Evolutionary conservation across 2,329 filamentous ascomycete species (phyloP).

Genomic region (Ophiosphaerella korrae): DNA sequence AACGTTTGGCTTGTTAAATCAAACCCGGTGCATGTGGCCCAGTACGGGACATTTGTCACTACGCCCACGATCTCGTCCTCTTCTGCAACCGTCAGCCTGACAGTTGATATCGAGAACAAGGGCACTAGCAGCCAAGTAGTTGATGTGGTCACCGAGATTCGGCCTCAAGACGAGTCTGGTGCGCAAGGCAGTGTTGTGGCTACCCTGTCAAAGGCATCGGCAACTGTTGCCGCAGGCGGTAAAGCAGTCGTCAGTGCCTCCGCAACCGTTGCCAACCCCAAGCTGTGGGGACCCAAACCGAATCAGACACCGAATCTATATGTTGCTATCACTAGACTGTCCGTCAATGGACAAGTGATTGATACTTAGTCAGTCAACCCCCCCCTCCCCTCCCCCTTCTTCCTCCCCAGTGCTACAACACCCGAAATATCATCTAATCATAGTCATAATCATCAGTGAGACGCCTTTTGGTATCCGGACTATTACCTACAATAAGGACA

Average conservation of each 20-base stretch:
- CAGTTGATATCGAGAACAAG: slow-evolving; percentile 55
- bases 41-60: slow-evolving; percentile 57
- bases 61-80: slow-evolving; percentile 51
- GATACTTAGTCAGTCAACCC: slow-evolving; percentile 47
- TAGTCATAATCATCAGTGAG: slow-evolving; percentile 26
- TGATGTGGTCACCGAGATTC: slow-evolving; percentile 51
- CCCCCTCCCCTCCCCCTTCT: neutral
- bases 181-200: slow-evolving; percentile 30
- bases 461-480: slow-evolving; percentile 58
- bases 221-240: slow-evolving; percentile 35
- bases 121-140: slow-evolving; percentile 41
- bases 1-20: slow-evolving; percentile 60
- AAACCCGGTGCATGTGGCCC: slow-evolving; percentile 51
- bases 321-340: slow-evolving; percentile 50
- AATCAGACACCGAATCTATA: slow-evolving; percentile 56
- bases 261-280: slow-evolving; percentile 46
- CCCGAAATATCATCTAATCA: neutral
- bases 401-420: neutral
- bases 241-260: slow-evolving; percentile 46
- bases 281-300: slow-evolving; percentile 57
- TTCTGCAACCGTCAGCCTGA: slow-evolving; percentile 53
- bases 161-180: slow-evolving; percentile 22
- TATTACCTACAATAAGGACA: slow-evolving; percentile 47
- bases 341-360: slow-evolving; percentile 24
- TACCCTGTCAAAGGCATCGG: slow-evolving; percentile 39